Base-by-base conservation (phyloP, 139 green algal species). In the Yamagishiella unicocca region DNA sequence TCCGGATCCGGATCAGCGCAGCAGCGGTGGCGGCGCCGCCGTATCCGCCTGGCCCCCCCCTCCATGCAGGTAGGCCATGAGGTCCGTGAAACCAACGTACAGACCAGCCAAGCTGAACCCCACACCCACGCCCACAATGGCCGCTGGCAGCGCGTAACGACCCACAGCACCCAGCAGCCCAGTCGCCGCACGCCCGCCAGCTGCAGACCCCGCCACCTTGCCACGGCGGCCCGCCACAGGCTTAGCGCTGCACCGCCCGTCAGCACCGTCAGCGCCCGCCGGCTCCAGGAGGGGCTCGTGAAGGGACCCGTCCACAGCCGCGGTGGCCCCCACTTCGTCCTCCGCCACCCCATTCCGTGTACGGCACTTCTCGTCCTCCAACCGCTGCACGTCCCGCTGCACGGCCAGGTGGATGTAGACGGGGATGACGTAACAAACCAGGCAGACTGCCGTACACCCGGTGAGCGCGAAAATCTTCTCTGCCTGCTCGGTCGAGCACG, bases 401-500 rank as follows among this genome's bases (percentile, higher is more conserved):
- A 92, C 73, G 10, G 58, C 46, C 25, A 90, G 76, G 55, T 92
- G 89, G 43, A 92, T 87, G 55, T 72, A 87, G 37, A 90, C 72
- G 22, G 83, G 83, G 38, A 88, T 83, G 71, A 66, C 54, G 72
- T 97, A 97, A 73, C 90, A 96, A 31, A 94, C 90, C 40, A 95
- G 77, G 76, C 92, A 95, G 31, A 96, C 94, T 4, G 90, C 95
- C 4, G 93, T 96, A 53, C 93, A 94, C 0, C 94, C 95, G 5
- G 94, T 95, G 33, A 96, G 83, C 19, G 92, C 88, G 42, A 95
- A 93, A 31, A 95, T 91, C 78, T 95, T 94, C 83, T 93, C 93
- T 5, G 93, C 90, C 75, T 77, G 42, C 50, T 58, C 17, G 50
- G 50, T 58, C 12, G 12, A 58, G 50, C 50, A 58, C n/a, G n/a